Evolutionary conservation across 805 yeast species (phyloP).

Genomic region (Starmerella apis): DNA sequence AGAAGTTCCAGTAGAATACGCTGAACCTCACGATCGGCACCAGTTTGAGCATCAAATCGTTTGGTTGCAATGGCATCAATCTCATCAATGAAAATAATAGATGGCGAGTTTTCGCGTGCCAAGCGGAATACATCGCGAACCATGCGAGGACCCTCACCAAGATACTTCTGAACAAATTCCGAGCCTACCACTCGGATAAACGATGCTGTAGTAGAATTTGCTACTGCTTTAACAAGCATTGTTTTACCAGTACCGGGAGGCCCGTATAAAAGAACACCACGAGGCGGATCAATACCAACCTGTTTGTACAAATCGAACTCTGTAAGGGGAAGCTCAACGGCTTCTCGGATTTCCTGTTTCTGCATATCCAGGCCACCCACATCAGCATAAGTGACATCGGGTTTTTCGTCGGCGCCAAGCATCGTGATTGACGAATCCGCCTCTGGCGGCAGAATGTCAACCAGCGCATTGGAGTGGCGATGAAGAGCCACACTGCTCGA

Average conservation of each 20-base stretch:
- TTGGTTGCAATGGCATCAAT: conserved; percentile 98
- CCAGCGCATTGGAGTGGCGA: conserved; percentile 96
- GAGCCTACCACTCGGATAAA: conserved; percentile 96
- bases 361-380: conserved; percentile 99
- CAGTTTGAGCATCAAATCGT: conserved; percentile 98
- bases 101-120: conserved; percentile 95
- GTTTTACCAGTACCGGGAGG: conserved; percentile 99
- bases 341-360: conserved; percentile 97
- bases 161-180: conserved; percentile 93
- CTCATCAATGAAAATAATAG: conserved; percentile 95
- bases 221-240: conserved; percentile 97
- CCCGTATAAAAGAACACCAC: conserved; percentile 96
- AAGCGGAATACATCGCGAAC: conserved; percentile 95
- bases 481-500: conserved; percentile 94
- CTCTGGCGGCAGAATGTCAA: conserved; percentile 95
- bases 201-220: conserved; percentile 89
- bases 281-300: conserved; percentile 97
- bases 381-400: conserved; percentile 92
- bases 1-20: conserved; percentile 89
- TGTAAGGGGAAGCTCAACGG: conserved; percentile 90
- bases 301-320: conserved; percentile 94
- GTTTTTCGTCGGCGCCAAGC: conserved; percentile 88
- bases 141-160: conserved; percentile 99
- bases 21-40: conserved; percentile 99
- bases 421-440: conserved; percentile 94